These are phyloP conservation scores for Geosmithia morbida DNA, from an alignment of 2,329 filamentous ascomycete species.

Conservation along the genomic window DNA sequence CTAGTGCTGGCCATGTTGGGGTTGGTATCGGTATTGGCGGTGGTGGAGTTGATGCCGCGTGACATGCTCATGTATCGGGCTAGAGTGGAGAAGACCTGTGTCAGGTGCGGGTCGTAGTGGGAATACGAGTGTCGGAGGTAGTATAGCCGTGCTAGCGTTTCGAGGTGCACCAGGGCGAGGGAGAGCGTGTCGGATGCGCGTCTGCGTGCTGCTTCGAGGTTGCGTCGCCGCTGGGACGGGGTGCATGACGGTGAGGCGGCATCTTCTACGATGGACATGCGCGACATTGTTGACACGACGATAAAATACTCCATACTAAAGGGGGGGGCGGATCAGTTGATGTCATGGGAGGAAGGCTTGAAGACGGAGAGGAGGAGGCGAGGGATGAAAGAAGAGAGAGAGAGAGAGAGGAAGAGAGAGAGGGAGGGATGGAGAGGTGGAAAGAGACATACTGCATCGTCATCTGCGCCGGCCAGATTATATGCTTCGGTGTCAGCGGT, in stretches of 20 bases:
- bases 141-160: slow-evolving; percentile 14
- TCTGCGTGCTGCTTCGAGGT: neutral
- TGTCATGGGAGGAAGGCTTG: too few species aligned
- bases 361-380: too few species aligned
- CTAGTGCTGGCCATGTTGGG: too few species aligned
- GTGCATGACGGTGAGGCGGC: neutral
- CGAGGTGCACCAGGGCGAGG: slow-evolving; percentile 7
- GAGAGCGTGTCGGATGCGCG: slow-evolving; percentile 7
- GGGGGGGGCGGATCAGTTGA: too few species aligned
- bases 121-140: slow-evolving; percentile 17
- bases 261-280: neutral
- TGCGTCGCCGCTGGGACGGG: neutral
- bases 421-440: slow-evolving; percentile 4
- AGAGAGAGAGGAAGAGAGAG: neutral
- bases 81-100: slow-evolving; percentile 4
- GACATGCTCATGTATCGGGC: neutral
- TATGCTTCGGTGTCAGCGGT: slow-evolving; percentile 11
- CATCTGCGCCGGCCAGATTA: slow-evolving; percentile 18
- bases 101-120: slow-evolving; percentile 1
- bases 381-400: neutral
- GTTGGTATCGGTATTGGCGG: too few species aligned
- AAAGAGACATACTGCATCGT: slow-evolving; percentile 18
- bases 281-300: neutral
- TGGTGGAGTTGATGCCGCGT: neutral
- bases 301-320: neutral